Conservation (phyloP, 2,329 filamentous ascomycete species). For the Gyromitra esculenta region DNA sequence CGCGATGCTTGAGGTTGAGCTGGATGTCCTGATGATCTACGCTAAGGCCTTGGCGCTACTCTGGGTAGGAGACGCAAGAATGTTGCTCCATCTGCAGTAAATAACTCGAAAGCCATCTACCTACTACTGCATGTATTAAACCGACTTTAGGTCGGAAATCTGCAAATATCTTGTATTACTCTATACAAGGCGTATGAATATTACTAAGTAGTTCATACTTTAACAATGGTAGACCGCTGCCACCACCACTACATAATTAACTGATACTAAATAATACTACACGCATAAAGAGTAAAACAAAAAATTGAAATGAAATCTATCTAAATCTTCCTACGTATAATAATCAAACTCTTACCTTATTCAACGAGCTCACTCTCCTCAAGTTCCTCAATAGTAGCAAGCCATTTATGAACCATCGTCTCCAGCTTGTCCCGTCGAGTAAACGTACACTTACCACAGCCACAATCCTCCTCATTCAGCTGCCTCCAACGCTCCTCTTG, state of each 20-base stretch:
- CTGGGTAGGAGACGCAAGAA: not conserved
- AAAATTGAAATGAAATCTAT: not conserved
- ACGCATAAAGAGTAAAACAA: not conserved
- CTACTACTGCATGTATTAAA: too few species aligned
- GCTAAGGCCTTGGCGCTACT: slow-evolving; percentile 44
- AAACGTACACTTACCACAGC: not conserved
- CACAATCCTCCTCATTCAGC: slow-evolving; percentile 8
- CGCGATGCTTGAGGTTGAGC: slow-evolving; percentile 46
- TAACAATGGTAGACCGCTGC: too few species aligned
- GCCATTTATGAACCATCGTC: slow-evolving; percentile 7
- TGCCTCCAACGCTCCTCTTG: slow-evolving; percentile 9
- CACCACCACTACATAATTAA: not conserved
- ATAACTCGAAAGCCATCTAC: not conserved
- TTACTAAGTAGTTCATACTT: too few species aligned
- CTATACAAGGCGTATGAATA: too few species aligned
- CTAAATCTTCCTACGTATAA: not conserved
- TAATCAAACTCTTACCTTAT: too few species aligned
- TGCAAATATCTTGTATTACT: too few species aligned
- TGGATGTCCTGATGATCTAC: slow-evolving; percentile 40
- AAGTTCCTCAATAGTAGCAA: slow-evolving; percentile 1
- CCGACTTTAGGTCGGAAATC: too few species aligned
- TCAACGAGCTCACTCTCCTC: not conserved
- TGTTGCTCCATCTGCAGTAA: not conserved
- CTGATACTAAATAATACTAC: not conserved
- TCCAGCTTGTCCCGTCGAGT: not conserved